These are phyloP conservation scores for Gynostemma pentaphyllum DNA, from an alignment of 306 rosid genomes.

Conservation along the genomic window DNA sequence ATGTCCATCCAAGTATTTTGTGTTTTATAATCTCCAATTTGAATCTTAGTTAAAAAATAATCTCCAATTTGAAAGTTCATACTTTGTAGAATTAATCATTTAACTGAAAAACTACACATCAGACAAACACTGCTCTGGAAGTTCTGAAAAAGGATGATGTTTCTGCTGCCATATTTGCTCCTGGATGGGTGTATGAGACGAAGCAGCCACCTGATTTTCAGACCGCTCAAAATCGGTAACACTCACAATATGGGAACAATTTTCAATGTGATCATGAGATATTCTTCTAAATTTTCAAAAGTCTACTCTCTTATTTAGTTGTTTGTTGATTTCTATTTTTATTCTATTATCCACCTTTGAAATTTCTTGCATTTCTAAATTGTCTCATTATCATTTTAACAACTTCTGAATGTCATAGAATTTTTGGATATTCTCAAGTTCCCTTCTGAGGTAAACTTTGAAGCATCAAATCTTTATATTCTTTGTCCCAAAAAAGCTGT, in stretches of 20 bases:
- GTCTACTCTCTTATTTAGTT: no score
- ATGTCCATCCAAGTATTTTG: not conserved
- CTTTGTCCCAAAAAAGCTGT: not conserved
- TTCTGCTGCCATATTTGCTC: slow-evolving; percentile 93
- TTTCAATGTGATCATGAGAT: not conserved
- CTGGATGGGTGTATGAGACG: slow-evolving; percentile 83
- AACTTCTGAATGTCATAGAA: not conserved
- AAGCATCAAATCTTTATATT: not conserved
- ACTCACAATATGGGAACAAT: slow-evolving; percentile 2
- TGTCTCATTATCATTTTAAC: not conserved
- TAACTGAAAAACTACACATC: not conserved
- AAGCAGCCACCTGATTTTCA: slow-evolving; percentile 68
- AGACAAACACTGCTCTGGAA: slow-evolving; percentile 74
- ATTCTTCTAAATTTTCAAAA: no score
- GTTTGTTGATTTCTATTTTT: no score
- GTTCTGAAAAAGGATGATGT: slow-evolving; percentile 47
- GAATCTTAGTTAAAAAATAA: no score
- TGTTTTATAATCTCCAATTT: not conserved
- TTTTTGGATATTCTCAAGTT: not conserved
- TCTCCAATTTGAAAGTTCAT: not conserved
- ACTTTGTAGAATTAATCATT: not conserved
- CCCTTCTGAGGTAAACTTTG: not conserved
- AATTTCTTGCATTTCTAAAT: not conserved
- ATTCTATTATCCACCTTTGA: not conserved
- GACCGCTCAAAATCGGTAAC: slow-evolving; percentile 73